Conservation (phyloP, 176 grass and related monocot species). For the Aechmea fasciata region DNA sequence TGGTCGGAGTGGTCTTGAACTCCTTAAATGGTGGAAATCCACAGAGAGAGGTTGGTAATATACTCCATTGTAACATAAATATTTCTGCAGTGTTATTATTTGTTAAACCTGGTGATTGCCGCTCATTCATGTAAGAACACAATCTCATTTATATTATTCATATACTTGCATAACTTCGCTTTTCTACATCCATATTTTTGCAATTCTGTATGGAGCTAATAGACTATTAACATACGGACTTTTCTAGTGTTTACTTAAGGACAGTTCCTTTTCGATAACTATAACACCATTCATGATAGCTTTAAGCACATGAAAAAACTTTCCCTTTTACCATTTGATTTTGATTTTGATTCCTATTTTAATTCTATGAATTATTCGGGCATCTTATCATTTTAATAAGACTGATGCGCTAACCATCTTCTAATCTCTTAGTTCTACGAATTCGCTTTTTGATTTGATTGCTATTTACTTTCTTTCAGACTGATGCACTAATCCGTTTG, state of each 20-base stretch:
- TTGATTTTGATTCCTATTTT: no score
- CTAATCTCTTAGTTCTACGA: not conserved
- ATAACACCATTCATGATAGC: no score
- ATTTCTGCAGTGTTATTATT: not conserved
- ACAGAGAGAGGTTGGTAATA: conserved; percentile 61
- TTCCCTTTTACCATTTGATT: no score
- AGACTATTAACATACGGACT: no score
- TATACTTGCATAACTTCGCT: not conserved
- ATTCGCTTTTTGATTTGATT: conserved; percentile 21
- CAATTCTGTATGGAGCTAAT: no score
- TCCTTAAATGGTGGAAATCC: conserved; percentile 72
- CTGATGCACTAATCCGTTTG: conserved; percentile 68
- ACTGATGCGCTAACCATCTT: no score
- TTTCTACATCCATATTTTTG: not conserved
- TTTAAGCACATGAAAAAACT: no score
- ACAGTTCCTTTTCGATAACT: no score
- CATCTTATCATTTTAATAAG: no score
- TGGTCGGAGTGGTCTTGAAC: conserved; percentile 50
- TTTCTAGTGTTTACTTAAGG: no score
- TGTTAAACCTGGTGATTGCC: not conserved
- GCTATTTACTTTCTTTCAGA: conserved; percentile 42
- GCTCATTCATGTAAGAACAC: not conserved
- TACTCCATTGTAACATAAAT: conserved; percentile 10
- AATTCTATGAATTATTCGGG: no score
- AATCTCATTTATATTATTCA: not conserved